Conservation (phyloP, 306 rosid species). For the Castanea sativa region DNA sequence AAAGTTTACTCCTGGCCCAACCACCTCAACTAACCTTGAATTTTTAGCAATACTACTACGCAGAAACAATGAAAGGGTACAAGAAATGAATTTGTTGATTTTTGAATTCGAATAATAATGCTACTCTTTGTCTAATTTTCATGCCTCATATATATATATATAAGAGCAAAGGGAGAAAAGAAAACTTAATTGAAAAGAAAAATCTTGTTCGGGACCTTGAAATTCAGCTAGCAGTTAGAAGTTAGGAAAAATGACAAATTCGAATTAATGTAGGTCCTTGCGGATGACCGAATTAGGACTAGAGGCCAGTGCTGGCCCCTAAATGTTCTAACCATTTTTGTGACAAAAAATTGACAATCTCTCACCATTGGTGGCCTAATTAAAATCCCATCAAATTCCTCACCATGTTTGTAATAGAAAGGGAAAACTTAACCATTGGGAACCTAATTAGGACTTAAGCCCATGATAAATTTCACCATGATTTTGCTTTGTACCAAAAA, state of each 20-base stretch:
- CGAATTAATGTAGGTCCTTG: slow-evolving; percentile 18
- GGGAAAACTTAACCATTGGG: too few relatives aligned
- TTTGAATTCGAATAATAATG: too few relatives aligned
- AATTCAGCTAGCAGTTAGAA: background rate
- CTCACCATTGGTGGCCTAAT: background rate
- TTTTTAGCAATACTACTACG: background rate
- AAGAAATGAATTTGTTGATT: background rate
- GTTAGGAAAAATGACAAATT: slow-evolving; percentile 24
- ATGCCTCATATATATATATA: too few relatives aligned
- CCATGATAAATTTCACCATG: too few relatives aligned
- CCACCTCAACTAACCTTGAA: slow-evolving; percentile 9
- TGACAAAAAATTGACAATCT: background rate
- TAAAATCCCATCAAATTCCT: background rate
- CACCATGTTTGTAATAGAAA: background rate
- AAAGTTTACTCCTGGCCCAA: background rate
- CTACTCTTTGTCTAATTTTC: too few relatives aligned
- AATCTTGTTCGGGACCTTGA: background rate
- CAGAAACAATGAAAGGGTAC: background rate
- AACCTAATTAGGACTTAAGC: too few relatives aligned
- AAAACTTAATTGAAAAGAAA: background rate
- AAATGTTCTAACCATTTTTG: background rate
- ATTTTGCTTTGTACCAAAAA: too few relatives aligned
- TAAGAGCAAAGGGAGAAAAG: background rate
- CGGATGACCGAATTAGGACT: slow-evolving; percentile 23
- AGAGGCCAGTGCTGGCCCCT: background rate